Percentiles rank a stretch among this genome's conserved stretches.
Evolutionary conservation across 148 eudicot genomes (phyloP).

Genomic region (Vaccinium darrowii): DNA sequence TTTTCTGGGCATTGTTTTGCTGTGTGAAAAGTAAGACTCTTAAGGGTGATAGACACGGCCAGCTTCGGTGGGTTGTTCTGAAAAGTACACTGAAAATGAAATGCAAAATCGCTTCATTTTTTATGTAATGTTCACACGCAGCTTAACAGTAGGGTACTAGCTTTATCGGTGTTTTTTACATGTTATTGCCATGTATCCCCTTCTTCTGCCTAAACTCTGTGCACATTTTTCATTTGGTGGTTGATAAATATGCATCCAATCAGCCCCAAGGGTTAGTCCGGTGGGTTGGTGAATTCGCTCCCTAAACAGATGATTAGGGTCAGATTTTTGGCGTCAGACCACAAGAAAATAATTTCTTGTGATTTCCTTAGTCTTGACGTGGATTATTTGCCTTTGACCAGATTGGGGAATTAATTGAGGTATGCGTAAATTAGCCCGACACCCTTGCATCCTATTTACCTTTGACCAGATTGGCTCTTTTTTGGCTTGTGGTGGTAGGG

Average conservation of each 20-base stretch:
- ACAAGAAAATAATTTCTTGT: too few relatives aligned
- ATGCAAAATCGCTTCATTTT: background rate
- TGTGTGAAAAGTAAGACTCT: background rate
- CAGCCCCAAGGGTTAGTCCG: too few relatives aligned
- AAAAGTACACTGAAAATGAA: background rate
- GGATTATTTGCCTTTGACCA: too few relatives aligned
- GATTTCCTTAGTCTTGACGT: too few relatives aligned
- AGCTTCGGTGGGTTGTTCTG: background rate
- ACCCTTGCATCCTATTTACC: too few relatives aligned
- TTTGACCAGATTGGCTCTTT: too few relatives aligned
- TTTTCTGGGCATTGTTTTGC: background rate
- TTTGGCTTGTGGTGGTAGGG: background rate
- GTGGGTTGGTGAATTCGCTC: too few relatives aligned
- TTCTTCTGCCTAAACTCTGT: background rate
- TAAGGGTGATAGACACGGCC: background rate
- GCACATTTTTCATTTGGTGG: background rate
- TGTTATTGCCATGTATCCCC: background rate
- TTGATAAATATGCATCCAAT: background rate
- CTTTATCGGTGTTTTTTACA: constrained; percentile 6
- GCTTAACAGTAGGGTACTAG: background rate
- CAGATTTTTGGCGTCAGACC: too few relatives aligned
- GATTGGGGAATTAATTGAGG: too few relatives aligned
- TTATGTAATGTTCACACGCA: background rate
- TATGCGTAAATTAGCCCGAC: too few relatives aligned
- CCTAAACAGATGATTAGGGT: too few relatives aligned